These are phyloP conservation scores for Pseudogymnoascus sp. DNA, from an alignment of 2,329 filamentous ascomycete genomes.

Conservation along the genomic window DNA sequence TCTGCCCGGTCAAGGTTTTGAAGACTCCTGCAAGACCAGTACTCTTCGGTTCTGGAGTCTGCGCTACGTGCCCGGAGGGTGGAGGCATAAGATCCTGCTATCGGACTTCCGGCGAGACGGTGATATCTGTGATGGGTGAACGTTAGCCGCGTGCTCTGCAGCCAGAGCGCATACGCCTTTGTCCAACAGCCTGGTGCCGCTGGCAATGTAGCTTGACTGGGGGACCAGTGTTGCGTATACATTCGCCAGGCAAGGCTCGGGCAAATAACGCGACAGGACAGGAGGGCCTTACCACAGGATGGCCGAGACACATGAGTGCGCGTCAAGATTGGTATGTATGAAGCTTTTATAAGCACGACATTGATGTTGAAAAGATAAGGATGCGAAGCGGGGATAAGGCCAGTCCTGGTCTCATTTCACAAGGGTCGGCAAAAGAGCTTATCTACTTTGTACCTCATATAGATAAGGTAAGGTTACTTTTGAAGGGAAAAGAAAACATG, in stretches of 20 bases:
- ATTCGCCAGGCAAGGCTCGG: neutral
- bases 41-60: conserved; percentile 48
- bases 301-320: conserved; percentile 9
- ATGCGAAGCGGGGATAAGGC: conserved; percentile 9
- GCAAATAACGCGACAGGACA: neutral
- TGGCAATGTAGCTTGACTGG: neutral
- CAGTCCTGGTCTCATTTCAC: conserved; percentile 8
- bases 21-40: conserved; percentile 55
- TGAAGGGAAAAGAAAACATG: conserved; percentile 6
- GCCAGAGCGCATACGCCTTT: neutral
- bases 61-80: conserved; percentile 48
- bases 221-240: neutral
- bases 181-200: neutral
- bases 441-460: neutral
- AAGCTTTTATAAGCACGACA: conserved; percentile 6
- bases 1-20: conserved; percentile 51
- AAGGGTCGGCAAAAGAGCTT: conserved; percentile 7
- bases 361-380: conserved; percentile 10
- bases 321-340: neutral
- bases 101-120: conserved; percentile 2
- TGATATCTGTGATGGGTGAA: neutral
- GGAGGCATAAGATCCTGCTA: conserved; percentile 47
- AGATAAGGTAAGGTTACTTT: conserved; percentile 1
- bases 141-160: neutral
- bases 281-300: neutral